Base-by-base conservation (phyloP, 2,329 filamentous ascomycete species). In the Xylariomycetidae sp. region DNA sequence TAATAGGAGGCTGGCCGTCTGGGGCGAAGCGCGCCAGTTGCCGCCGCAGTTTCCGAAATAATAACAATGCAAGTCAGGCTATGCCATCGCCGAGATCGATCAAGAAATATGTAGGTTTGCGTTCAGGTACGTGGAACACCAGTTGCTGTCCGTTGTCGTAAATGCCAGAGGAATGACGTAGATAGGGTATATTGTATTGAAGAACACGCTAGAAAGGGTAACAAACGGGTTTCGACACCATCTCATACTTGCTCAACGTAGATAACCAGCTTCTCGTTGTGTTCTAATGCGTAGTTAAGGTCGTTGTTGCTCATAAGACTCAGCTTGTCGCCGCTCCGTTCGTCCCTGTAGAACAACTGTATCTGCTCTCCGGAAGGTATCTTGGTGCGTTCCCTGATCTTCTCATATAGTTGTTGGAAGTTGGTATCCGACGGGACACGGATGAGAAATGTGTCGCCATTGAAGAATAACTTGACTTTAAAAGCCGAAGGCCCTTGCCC, bases 391-490 rank as follows among this genome's bases (percentile, higher is more conserved):
- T 96, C 88, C 31, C 79, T 75, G 39, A 97, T 80, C 62, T 92
- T 94, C 46, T 88, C 82, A 49, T 83, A 82, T 7, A 98, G 72
- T 41, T 88, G 83, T 33, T 76, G 69, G 59, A 82, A 92, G 34
- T 74, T 74, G 50, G 94, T 88, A 34, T 94, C 85, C 2, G 75
- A 74, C 0, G 90, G 84, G 35, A 97, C 87, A 20, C 89, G 82
- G 51, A 98, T 88, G 27, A 92, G 85, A 46, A 96, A 90, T 36
- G 94, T 78, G 47, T 96, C 90, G 40, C 89, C 84, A 45, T 90
- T 85, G 66, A 88, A 96, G 66, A 86, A 92, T 34, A 96, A 83
- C 65, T 97, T 97, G 57, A 97, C 85, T 62, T 96, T 97, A 67
- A 96, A 82, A 4, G 78, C 74, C 6, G 72, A 64, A 6, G 64